Percentiles rank a stretch among this genome's conserved stretches.
phyloP scores from a whole-genome alignment of 2,329 filamentous ascomycete genomes.

The Penicillium sclerotiorum region DNA sequence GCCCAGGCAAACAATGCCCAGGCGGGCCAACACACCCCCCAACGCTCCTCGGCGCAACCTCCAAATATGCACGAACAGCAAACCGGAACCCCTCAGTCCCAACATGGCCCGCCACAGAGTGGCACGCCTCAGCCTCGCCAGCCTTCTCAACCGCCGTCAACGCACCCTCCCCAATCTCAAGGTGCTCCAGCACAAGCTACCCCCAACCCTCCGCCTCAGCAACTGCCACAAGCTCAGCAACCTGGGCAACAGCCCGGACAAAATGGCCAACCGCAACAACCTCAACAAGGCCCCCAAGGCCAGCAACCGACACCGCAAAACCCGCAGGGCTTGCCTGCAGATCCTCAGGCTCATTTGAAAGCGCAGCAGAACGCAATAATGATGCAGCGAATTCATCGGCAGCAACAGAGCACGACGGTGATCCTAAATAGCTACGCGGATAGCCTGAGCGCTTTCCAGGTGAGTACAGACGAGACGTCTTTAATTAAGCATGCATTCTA shows the following conservation, averaged over 20 bases:
- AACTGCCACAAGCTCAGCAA: conserved; percentile 42
- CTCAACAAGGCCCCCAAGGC: conserved; percentile 41
- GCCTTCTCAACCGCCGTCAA: conserved; percentile 33
- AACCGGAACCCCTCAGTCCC: conserved; percentile 48
- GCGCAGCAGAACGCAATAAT: conserved; percentile 44
- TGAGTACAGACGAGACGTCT: too few relatives aligned
- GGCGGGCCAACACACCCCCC: conserved; percentile 38
- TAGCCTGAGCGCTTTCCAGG: conserved; percentile 58
- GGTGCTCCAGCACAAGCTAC: conserved; percentile 39
- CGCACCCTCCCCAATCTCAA: conserved; percentile 40
- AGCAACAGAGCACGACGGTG: conserved; percentile 52
- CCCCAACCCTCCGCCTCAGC: conserved; percentile 39
- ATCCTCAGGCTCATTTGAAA: conserved; percentile 43
- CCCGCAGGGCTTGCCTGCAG: conserved; percentile 41
- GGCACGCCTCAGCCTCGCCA: conserved; percentile 42
- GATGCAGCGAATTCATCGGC: conserved; percentile 39
- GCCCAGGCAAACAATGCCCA: conserved; percentile 22
- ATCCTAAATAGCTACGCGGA: conserved; percentile 60
- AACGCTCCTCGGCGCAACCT: conserved; percentile 44
- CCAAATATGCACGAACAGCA: conserved; percentile 47
- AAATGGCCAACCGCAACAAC: conserved; percentile 36
- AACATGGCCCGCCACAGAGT: conserved; percentile 42
- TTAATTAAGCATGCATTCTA: too few relatives aligned
- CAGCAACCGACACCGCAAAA: conserved; percentile 38
- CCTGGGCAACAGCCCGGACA: conserved; percentile 31